A percentile compares a stretch with the other conserved stretches of the same genome.
Evolutionary conservation across 1,284 basidiomycete species (phyloP).

Genomic region (Trametes sp.): DNA sequence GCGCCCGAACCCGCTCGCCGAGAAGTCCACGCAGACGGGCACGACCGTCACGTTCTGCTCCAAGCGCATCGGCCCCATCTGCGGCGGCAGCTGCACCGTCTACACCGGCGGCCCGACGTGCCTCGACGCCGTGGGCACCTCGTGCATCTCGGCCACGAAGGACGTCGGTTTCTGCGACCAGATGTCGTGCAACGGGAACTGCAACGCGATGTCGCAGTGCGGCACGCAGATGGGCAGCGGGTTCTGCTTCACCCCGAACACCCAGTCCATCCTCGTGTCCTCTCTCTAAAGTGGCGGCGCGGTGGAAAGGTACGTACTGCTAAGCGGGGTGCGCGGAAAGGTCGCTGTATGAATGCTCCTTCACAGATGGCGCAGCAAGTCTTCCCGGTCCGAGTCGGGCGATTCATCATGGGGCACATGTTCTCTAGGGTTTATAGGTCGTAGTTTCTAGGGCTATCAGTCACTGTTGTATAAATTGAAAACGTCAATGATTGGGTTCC

Average conservation of each 20-base stretch:
- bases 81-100: conserved; percentile 1
- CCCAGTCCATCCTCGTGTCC: background rate
- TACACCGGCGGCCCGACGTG: conserved; percentile 7
- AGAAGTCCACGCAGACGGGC: background rate
- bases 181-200: background rate
- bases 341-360: too few relatives aligned
- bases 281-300: background rate
- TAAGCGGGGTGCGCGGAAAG: too few relatives aligned
- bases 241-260: background rate
- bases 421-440: too few relatives aligned
- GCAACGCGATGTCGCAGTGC: background rate
- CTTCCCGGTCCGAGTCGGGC: too few relatives aligned
- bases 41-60: conserved; percentile 5
- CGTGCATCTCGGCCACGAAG: background rate
- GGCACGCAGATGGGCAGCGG: background rate
- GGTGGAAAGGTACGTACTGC: too few relatives aligned
- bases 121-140: background rate
- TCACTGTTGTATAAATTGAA: too few relatives aligned
- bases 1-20: conserved; percentile 5
- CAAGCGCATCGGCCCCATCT: conserved; percentile 10
- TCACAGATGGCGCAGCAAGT: too few relatives aligned
- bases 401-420: too few relatives aligned
- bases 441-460: too few relatives aligned
- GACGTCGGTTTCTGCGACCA: conserved; percentile 6
- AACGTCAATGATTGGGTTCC: too few relatives aligned